These are phyloP conservation scores for Cladorrhinum sp. DNA, from an alignment of 2,329 filamentous ascomycete species.

Conservation along the genomic window DNA sequence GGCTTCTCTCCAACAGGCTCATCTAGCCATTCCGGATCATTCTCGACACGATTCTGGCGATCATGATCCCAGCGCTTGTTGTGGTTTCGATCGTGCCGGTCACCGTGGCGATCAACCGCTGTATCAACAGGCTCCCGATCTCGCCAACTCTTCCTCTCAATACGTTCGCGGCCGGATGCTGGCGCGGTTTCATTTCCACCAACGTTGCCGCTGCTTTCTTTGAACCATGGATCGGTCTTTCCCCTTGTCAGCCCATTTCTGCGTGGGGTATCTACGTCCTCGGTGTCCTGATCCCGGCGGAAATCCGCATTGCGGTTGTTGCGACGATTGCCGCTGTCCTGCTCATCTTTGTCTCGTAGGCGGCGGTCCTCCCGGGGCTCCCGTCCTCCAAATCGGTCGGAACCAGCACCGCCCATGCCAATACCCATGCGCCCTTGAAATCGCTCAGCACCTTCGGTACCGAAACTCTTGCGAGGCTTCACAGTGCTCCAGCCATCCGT, in stretches of 20 bases:
- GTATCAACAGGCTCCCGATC: constrained; percentile 47
- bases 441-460: constrained; percentile 67
- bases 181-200: constrained; percentile 37
- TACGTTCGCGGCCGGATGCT: constrained; percentile 49
- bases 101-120: constrained; percentile 35
- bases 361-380: constrained; percentile 52
- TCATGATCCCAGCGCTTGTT: constrained; percentile 56
- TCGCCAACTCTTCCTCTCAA: constrained; percentile 61
- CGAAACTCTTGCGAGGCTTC: constrained; percentile 71
- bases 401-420: constrained; percentile 53
- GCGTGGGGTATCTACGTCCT: constrained; percentile 52
- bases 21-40: constrained; percentile 91
- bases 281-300: constrained; percentile 47
- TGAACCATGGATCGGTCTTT: constrained; percentile 74
- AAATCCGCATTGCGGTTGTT: constrained; percentile 29
- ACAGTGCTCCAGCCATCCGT: constrained; percentile 72
- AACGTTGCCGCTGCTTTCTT: constrained; percentile 43
- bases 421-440: constrained; percentile 65
- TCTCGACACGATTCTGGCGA: constrained; percentile 59
- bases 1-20: constrained; percentile 66
- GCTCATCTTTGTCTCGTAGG: constrained; percentile 45
- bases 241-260: constrained; percentile 65
- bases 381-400: constrained; percentile 35
- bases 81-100: constrained; percentile 57
- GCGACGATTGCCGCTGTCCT: constrained; percentile 30